Percentiles rank a stretch among this genome's conserved stretches.
Evolutionary conservation across 805 yeast genomes (phyloP).

Genomic region (Starmerella tilneyi): DNA sequence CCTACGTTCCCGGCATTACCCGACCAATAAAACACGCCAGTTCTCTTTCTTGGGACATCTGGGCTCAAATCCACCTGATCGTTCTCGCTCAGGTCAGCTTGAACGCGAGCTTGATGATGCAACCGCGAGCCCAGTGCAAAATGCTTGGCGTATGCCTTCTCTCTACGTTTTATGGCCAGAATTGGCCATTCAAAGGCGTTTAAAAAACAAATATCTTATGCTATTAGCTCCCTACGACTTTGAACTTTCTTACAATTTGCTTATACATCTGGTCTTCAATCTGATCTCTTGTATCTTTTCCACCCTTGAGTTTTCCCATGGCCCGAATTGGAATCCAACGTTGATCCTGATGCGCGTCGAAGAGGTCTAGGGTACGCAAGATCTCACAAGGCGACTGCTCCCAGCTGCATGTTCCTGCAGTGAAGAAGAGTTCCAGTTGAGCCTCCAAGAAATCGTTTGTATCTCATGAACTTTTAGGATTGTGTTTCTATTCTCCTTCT

Average conservation of each 20-base stretch:
- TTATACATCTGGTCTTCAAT: background rate
- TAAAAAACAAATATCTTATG: background rate
- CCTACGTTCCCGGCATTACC: no score
- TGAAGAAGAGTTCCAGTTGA: no score
- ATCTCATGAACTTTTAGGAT: no score
- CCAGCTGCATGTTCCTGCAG: no score
- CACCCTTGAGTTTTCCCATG: no score
- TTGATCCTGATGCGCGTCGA: no score
- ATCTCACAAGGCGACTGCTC: no score
- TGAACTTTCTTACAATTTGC: background rate
- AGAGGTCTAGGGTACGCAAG: no score
- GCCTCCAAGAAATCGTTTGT: no score
- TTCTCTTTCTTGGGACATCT: background rate
- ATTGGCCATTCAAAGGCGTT: no score
- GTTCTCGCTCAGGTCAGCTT: constrained; percentile 1
- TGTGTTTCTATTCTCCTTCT: no score
- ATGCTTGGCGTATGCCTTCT: background rate
- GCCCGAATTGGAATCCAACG: no score
- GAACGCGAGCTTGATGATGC: background rate
- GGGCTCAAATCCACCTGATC: background rate
- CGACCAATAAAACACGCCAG: background rate
- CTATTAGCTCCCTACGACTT: background rate
- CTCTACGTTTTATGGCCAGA: background rate
- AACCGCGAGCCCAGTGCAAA: background rate
- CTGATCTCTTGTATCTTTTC: background rate